Percentiles rank a stretch among this genome's conserved stretches.
phyloP scores from a whole-genome alignment of 2,329 filamentous ascomycete genomes.

The Apiospora pterosperma region DNA sequence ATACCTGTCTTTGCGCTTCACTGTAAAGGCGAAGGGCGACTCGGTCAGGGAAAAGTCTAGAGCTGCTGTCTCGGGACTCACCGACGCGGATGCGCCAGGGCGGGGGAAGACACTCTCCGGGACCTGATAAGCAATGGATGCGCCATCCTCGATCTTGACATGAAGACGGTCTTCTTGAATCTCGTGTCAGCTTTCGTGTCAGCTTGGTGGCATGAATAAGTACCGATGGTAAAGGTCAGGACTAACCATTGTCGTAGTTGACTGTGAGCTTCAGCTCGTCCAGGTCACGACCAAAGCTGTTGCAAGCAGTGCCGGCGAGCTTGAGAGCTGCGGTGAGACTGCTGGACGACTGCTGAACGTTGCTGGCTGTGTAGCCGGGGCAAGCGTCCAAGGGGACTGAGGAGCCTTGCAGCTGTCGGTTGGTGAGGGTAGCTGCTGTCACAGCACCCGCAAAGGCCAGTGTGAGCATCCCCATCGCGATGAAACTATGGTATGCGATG shows the following conservation, averaged over 20 bases:
- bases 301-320: slow-evolving; percentile 62
- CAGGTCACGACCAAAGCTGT: slow-evolving; percentile 68
- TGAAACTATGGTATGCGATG: background rate
- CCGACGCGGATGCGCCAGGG: slow-evolving; percentile 32
- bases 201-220: slow-evolving; percentile 5
- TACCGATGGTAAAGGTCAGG: no score
- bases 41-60: slow-evolving; percentile 31
- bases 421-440: background rate
- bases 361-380: slow-evolving; percentile 59
- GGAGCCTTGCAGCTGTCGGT: slow-evolving; percentile 3
- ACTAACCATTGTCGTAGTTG: slow-evolving; percentile 55
- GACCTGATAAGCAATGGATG: slow-evolving; percentile 70
- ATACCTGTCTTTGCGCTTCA: slow-evolving; percentile 13
- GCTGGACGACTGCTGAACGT: slow-evolving; percentile 46
- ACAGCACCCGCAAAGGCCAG: background rate
- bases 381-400: slow-evolving; percentile 39
- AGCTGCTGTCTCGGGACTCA: slow-evolving; percentile 16
- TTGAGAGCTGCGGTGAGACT: slow-evolving; percentile 60
- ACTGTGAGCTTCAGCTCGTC: slow-evolving; percentile 59
- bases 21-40: slow-evolving; percentile 38
- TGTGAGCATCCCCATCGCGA: background rate
- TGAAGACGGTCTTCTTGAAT: slow-evolving; percentile 67
- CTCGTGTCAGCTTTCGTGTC: slow-evolving; percentile 3
- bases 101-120: slow-evolving; percentile 66
- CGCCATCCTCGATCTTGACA: slow-evolving; percentile 69